Base-by-base conservation (phyloP, 2,329 filamentous ascomycete genomes). In the Trichoderma brevicompactum region DNA sequence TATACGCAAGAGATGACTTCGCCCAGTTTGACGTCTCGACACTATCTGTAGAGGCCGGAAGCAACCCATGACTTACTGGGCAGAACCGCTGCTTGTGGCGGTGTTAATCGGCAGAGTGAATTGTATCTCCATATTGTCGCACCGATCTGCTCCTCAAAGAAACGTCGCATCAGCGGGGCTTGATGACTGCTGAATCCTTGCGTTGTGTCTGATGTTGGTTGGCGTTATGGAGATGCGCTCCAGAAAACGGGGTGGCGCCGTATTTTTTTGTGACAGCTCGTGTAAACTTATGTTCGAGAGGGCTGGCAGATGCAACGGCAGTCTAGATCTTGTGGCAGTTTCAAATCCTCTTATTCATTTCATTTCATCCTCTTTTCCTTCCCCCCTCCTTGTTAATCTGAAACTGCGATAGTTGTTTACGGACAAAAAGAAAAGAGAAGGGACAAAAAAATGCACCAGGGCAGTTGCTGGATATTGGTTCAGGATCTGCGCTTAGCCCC, bases 51-150 rank as follows among this genome's bases (percentile, higher is more conserved):
- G 5, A 17, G n/a, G n/a, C 7, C n/a, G 19, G 9, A 13, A 19
- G 49, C 7, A 13, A 9, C 17, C 44, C 34, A 15, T 56, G 28
- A 70, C 74, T 73, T 67, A 77, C 75, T 64, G 67, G 59, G 69
- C 56, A 53, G 64, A 66, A 59, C 48, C 69, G 50, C 66, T 71
- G 38, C 65, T 69, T 53, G 68, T 69, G 50, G 65, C 65, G 50
- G 55, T 32, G 46, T 69, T 71, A 13, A 77, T 67, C 15, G 75
- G 71, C 41, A 78, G 66, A n/a, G 74, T 74, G 69, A 79, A 79
- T 55, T 79, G 77, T 60, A 79, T 76, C 72, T 79, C 77, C 77
- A 79, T 79, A 55, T 41, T 40, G 64, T 54, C 59, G 36, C 19
- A 12, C 52, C 52, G 44, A 36, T 48, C 23, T 32, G 65, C 61